Base-by-base conservation (phyloP, 2,329 filamentous ascomycete genomes). In the Arthrobotrys musiformis region DNA sequence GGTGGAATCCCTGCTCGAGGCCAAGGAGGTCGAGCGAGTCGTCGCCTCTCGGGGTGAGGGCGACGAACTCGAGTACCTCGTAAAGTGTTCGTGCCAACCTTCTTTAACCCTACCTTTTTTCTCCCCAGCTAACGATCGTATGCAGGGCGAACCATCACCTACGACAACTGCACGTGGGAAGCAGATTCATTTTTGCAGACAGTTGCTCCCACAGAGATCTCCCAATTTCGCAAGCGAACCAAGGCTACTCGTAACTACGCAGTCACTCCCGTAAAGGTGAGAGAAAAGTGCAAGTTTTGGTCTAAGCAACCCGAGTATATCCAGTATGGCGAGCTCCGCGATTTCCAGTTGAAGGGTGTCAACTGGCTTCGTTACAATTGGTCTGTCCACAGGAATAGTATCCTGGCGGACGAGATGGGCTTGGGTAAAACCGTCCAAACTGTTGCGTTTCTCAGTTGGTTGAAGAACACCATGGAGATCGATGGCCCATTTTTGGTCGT, bases 401-500 rank as follows among this genome's bases (percentile, higher is more conserved):
- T 99, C 81, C 88, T 99, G 64, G 95, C 95, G 58, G 95, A 99
- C 82, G 95, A 99, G 84, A 99, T 99, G 95, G 95, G 95, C 81
- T 87, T 99, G 13, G 95, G 95, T 28, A 99, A 99, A 85, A 99
- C 95, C 0, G 95, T 99, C 0, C 95, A 99, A 84, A 97, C 94
- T 0, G 94, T 99, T 28, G 90, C 94, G 0, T 98, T 98, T 83
- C 91, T 99, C 83, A 97, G 94, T 83, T 99, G 95, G 80, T 87
- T 99, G 76, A 92, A 93, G 67, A 94, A 98, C 84, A 90, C 93
- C 73, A 90, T 94, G 80, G 88, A 88, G 60, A 95, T 99, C 83
- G 92, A 98, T 83, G 95, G 95, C 0, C 95, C 95, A 0, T 98
- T 97, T 82, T 89, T 99, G 48, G 94, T 98, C 75, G 93, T 98